A percentile compares a stretch with the other conserved stretches of the same genome.
These are phyloP conservation scores for Ulota crispa DNA, from an alignment of 225 moss, liverwort and hornwort species.

Conservation along the genomic window DNA sequence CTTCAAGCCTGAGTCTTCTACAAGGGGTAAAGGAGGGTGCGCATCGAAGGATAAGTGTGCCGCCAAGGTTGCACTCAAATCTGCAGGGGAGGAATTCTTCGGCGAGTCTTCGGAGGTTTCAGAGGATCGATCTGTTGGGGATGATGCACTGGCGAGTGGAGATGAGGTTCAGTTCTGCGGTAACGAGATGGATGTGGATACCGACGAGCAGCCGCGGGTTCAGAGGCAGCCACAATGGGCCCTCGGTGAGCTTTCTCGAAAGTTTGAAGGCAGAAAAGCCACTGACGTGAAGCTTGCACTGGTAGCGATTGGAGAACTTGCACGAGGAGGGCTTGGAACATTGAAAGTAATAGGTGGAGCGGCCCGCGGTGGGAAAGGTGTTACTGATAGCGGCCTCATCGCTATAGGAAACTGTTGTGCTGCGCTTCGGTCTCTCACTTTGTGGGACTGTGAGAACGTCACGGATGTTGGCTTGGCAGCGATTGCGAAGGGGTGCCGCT, in stretches of 20 bases:
- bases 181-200: slow-evolving; percentile 30
- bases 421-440: slow-evolving; percentile 65
- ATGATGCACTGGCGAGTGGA: slow-evolving; percentile 23
- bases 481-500: slow-evolving; percentile 67
- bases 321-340: slow-evolving; percentile 64
- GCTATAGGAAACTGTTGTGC: slow-evolving; percentile 74
- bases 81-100: slow-evolving; percentile 1
- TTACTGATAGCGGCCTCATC: slow-evolving; percentile 61
- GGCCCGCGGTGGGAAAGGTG: slow-evolving; percentile 33
- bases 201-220: slow-evolving; percentile 45
- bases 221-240: slow-evolving; percentile 76
- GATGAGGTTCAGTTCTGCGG: slow-evolving; percentile 30
- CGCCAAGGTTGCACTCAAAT: slow-evolving; percentile 5
- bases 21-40: slow-evolving; percentile 28
- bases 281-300: slow-evolving; percentile 65
- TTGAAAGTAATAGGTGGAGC: slow-evolving; percentile 53
- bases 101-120: slow-evolving; percentile 25
- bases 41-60: not conserved
- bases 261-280: slow-evolving; percentile 66
- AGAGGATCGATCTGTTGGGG: slow-evolving; percentile 31
- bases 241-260: slow-evolving; percentile 65
- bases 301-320: slow-evolving; percentile 69
- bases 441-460: slow-evolving; percentile 67
- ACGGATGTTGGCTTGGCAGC: slow-evolving; percentile 69
- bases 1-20: slow-evolving; percentile 23